phyloP scores from a whole-genome alignment of 371 early-diverging fungal genomes.

The Entomophthora muscae region DNA sequence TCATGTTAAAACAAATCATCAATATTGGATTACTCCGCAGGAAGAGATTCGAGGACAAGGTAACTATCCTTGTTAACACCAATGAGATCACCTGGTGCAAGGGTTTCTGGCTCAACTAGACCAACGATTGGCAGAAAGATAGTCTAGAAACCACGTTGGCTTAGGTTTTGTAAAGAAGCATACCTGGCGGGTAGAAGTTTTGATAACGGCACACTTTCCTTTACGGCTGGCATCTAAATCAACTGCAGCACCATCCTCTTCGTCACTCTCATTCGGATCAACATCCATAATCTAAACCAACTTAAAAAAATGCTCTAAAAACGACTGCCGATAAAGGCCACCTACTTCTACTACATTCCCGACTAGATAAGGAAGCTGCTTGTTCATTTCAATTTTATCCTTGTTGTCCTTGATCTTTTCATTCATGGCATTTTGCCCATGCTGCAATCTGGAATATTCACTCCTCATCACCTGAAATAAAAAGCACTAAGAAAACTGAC shows the following conservation, averaged over 20 bases:
- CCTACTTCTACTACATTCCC: constrained; percentile 95
- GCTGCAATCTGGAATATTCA: constrained; percentile 67
- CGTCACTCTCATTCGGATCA: constrained; percentile 54
- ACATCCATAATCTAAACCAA: constrained; percentile 81
- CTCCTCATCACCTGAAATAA: constrained; percentile 63
- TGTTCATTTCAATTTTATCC: constrained; percentile 98
- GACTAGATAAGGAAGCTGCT: constrained; percentile 97
- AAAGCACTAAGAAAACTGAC: too few species aligned
- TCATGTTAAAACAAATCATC: background rate
- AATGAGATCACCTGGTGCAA: constrained; percentile 97
- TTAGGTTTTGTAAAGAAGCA: background rate
- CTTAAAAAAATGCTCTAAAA: too few species aligned
- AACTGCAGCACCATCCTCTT: constrained; percentile 83
- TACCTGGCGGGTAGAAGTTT: constrained; percentile 91
- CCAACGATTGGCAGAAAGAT: constrained; percentile 97
- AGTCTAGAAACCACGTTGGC: too few species aligned
- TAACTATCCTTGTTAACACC: constrained; percentile 99
- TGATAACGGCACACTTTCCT: constrained; percentile 96
- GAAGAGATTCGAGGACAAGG: constrained; percentile 94
- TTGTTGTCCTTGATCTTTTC: constrained; percentile 96
- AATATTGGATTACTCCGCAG: constrained; percentile 72
- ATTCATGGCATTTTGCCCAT: constrained; percentile 77
- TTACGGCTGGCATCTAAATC: constrained; percentile 83
- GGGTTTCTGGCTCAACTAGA: constrained; percentile 78
- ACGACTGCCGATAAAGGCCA: too few species aligned